Percentiles rank a stretch among this genome's conserved stretches.
phyloP scores from a whole-genome alignment of 2,329 filamentous ascomycete genomes.

The Beauveria medogensis region DNA sequence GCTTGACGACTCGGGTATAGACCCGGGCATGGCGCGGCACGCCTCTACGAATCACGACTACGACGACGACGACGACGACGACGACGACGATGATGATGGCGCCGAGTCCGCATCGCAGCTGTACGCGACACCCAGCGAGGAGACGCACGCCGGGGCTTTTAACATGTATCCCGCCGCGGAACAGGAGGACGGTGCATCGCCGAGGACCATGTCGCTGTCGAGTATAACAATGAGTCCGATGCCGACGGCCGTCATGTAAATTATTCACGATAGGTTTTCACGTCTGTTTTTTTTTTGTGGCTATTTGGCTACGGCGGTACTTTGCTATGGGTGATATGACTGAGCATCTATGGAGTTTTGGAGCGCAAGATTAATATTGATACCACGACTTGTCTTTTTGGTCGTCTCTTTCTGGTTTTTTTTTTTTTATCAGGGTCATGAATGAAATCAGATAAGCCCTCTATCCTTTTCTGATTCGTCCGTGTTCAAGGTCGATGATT shows the following conservation, averaged over 20 bases:
- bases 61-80: conserved; percentile 19
- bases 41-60: conserved; percentile 17
- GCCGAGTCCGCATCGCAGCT: conserved; percentile 38
- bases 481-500: no score
- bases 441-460: neutral
- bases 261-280: neutral
- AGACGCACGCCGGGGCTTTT: conserved; percentile 22
- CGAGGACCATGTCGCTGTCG: conserved; percentile 56
- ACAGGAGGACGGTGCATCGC: conserved; percentile 34
- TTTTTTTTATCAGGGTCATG: neutral
- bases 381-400: neutral
- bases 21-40: conserved; percentile 12
- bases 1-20: conserved; percentile 5
- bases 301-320: neutral
- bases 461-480: no score
- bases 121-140: conserved; percentile 45
- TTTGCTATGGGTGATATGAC: neutral
- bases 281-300: neutral
- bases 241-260: conserved; percentile 19
- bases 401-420: neutral
- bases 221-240: conserved; percentile 42
- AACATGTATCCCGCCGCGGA: conserved; percentile 28
- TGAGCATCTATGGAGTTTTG: neutral
- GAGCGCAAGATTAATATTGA: neutral
- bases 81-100: conserved; percentile 21